Base-by-base conservation (phyloP, 108 stramenopile species). In the Epipyxis sp. region DNA sequence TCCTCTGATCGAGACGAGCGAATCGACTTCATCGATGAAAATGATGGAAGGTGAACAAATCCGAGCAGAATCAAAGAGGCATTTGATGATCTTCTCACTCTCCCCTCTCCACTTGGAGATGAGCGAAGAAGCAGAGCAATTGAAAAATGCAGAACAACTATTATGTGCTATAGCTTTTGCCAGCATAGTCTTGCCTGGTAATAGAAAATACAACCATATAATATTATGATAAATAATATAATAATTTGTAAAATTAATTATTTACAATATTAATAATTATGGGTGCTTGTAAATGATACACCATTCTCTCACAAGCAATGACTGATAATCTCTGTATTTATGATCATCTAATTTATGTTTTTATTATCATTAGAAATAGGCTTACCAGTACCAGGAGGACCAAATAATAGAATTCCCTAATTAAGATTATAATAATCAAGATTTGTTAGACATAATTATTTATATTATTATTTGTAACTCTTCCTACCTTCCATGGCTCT, bases 11-110 rank as follows among this genome's bases (percentile, higher is more conserved):
- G 89, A 82, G 80, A 97, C 92, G 58, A 98, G 78, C 27, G 94
- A 93, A 78, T 98, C 97, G 32, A 98, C 59, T 80, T 98, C 97
- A 80, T 98, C 97, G 16, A 98, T 71, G 67, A 95, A 94, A 16
- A 98, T 83, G 3, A 94, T 85, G 50, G 87, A 87, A 6, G 95
- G 95, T 2, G 89, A 86, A 3, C 78, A 83, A 35, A 81, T 78
- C 35, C 88, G 74, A 35, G 95, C 95, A 42, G 90, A 82, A 43
- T 91, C 89, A 79, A 93, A 93, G 20, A 91, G 79, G n/a, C 91
- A 89, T 77, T 92, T 82, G 45, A 96, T 90, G 13, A 94, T 27
- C 2, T 65, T 68, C 76, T 10, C 61, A 37, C 25, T 34, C n/a
- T 78, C 79, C 65, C 29, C 80, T 3, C 43, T 29, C 61, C 61